Percentiles rank a stretch among this genome's conserved stretches.
Conservation (phyloP, 805 yeast species). For the Phaffomyces thermotolerans region DNA sequence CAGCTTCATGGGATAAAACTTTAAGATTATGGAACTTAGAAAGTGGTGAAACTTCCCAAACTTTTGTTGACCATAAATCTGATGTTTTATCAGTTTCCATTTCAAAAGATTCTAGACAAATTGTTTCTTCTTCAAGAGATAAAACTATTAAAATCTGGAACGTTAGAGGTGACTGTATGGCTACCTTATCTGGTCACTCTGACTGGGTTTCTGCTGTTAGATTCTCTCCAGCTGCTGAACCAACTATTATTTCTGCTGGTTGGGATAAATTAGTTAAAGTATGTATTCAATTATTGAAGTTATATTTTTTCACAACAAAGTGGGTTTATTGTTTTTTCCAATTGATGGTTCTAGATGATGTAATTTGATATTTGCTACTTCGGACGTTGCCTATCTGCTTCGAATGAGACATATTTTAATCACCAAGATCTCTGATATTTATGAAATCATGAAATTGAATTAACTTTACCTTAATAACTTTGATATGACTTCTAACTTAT, state of each 20-base stretch:
- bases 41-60: constrained; percentile 87
- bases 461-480: background rate
- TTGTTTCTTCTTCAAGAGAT: constrained; percentile 98
- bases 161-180: constrained; percentile 94
- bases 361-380: constrained; percentile 94
- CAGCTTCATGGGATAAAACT: constrained; percentile 99
- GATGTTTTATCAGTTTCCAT: constrained; percentile 97
- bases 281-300: constrained; percentile 40
- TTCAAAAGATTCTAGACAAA: constrained; percentile 93
- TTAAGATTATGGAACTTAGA: constrained; percentile 97
- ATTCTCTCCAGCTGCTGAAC: constrained; percentile 80
- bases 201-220: constrained; percentile 99
- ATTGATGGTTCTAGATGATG: constrained; percentile 52
- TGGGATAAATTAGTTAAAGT: constrained; percentile 99
- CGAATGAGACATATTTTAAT: constrained; percentile 94
- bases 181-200: constrained; percentile 89
- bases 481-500: too few relatives aligned
- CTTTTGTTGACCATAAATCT: constrained; percentile 97
- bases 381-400: constrained; percentile 64
- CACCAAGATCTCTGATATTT: constrained; percentile 98
- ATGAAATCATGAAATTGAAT: background rate
- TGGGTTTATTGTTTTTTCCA: background rate
- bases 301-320: too few relatives aligned
- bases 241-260: constrained; percentile 92
- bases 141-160: constrained; percentile 99